These are phyloP conservation scores for Protomyces macrosporus DNA, from an alignment of 1,139 yeast genomes.

Conservation along the genomic window DNA sequence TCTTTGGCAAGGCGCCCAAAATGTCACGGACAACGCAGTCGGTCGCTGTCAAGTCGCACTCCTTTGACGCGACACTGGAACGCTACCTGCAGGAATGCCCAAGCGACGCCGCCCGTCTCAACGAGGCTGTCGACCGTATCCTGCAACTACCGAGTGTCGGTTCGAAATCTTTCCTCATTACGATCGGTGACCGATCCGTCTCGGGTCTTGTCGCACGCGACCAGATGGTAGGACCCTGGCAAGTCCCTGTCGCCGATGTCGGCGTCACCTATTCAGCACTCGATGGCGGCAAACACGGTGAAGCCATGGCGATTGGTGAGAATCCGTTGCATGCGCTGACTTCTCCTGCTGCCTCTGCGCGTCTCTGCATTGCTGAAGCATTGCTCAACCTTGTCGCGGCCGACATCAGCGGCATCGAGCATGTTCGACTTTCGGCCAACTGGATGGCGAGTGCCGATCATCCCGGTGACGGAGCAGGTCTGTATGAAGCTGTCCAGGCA, in stretches of 20 bases:
- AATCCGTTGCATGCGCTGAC: slow-evolving; percentile 86
- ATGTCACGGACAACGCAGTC: slow-evolving; percentile 76
- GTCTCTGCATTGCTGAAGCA: slow-evolving; percentile 94
- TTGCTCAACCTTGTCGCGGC: slow-evolving; percentile 85
- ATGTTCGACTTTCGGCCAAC: slow-evolving; percentile 86
- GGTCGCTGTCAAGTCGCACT: slow-evolving; percentile 47
- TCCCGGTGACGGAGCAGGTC: slow-evolving; percentile 89
- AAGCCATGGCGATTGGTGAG: slow-evolving; percentile 97
- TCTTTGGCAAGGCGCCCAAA: slow-evolving; percentile 96
- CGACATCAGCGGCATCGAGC: slow-evolving; percentile 67
- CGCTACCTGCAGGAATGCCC: slow-evolving; percentile 38
- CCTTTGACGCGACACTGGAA: slow-evolving; percentile 44
- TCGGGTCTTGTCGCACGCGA: slow-evolving; percentile 97
- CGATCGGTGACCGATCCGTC: slow-evolving; percentile 95
- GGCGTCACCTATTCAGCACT: slow-evolving; percentile 92
- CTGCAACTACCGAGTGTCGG: slow-evolving; percentile 90
- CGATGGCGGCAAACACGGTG: slow-evolving; percentile 80
- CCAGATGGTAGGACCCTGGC: slow-evolving; percentile 99
- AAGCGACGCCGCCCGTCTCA: slow-evolving; percentile 23
- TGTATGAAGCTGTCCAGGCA: slow-evolving; percentile 96
- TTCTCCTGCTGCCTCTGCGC: slow-evolving; percentile 92
- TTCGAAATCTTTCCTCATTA: slow-evolving; percentile 86
- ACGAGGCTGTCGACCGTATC: slow-evolving; percentile 73
- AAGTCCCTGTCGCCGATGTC: slow-evolving; percentile 98
- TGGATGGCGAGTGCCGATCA: slow-evolving; percentile 99